Evolutionary conservation across 2,329 filamentous ascomycete genomes (phyloP).

Genomic region (Hymenoscyphus salicellus): DNA sequence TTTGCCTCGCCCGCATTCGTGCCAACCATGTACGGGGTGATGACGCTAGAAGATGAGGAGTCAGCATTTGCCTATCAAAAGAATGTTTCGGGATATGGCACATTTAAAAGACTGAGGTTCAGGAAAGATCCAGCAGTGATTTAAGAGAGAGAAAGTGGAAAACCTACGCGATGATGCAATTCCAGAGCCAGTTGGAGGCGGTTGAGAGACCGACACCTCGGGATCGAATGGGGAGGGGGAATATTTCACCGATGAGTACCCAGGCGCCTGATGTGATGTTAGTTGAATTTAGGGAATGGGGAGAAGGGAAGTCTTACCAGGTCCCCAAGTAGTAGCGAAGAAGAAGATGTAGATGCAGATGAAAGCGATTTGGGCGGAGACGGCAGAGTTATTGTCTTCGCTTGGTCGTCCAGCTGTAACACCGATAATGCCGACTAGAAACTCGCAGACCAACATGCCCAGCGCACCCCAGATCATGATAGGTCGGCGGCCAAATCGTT

Average conservation of each 20-base stretch:
- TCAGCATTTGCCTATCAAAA: too few species aligned
- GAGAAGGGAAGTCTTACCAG: constrained; percentile 41
- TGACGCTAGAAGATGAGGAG: constrained; percentile 43
- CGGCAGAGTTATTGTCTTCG: constrained; percentile 54
- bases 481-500: constrained; percentile 74
- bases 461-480: constrained; percentile 76
- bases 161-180: constrained; percentile 58
- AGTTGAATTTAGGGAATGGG: constrained; percentile 35
- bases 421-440: constrained; percentile 77
- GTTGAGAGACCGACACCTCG: constrained; percentile 84
- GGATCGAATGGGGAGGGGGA: constrained; percentile 83
- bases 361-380: constrained; percentile 73
- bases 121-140: too few species aligned
- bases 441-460: constrained; percentile 83
- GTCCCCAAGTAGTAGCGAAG: constrained; percentile 87
- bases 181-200: constrained; percentile 87
- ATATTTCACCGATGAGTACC: constrained; percentile 86
- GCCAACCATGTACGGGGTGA: constrained; percentile 70
- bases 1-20: constrained; percentile 47
- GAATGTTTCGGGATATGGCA: too few species aligned
- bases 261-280: constrained; percentile 47
- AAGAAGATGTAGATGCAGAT: constrained; percentile 92
- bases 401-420: constrained; percentile 56
- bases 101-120: too few species aligned
- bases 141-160: too few species aligned